Evolutionary conservation across 78 protist genomes (phyloP), one percentile per base, ranked within the genome.

Genomic region (Dictyostelium firmibasis): DNA sequence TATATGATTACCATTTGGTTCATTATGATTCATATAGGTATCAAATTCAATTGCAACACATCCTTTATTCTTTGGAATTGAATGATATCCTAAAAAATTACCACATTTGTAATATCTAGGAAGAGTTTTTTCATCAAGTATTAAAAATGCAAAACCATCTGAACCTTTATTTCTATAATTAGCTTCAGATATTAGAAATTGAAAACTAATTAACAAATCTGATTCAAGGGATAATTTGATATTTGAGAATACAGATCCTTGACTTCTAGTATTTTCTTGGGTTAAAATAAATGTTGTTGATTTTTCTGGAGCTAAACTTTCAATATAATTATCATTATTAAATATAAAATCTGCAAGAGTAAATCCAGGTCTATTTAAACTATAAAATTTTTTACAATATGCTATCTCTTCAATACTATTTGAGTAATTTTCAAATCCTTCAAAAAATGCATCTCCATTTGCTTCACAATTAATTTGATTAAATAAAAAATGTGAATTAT

Each of bases 121-220:
- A n/a, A n/a, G n/a, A n/a, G n/a, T 2, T 31, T 31, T 27, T 14
- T 31, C 13, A 33, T 44, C 38, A 4, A 29, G 86, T 16, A 81
- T 33, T n/a, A 81, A 75, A 31, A 81, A 33, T 31, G 86, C 86
- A 41, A 81, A 35, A 18, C 86, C 86, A 53, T 81, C 86, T 20
- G 44, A 75, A 57, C 86, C 86, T 13, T 2, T 25, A 33, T 72
- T 72, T 1, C 18, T 3, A 14, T 31, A 2, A n/a, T 29, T 0
- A 31, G 78, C 9, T 31, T 9, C 14, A 13, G 38, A 29, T 70
- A 72, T 72, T 72, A 33, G 4, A 33, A 72, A 72, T 33, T 16
- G 14, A 72, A 72, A 72, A 33, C 18, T 72, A 72, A 72, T 72
- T 33, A 31, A 72, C 14, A 72, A 31, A 33, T 72, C 38, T 72